phyloP scores from a whole-genome alignment of 2,329 filamentous ascomycete species.

The Fusarium sp. region DNA sequence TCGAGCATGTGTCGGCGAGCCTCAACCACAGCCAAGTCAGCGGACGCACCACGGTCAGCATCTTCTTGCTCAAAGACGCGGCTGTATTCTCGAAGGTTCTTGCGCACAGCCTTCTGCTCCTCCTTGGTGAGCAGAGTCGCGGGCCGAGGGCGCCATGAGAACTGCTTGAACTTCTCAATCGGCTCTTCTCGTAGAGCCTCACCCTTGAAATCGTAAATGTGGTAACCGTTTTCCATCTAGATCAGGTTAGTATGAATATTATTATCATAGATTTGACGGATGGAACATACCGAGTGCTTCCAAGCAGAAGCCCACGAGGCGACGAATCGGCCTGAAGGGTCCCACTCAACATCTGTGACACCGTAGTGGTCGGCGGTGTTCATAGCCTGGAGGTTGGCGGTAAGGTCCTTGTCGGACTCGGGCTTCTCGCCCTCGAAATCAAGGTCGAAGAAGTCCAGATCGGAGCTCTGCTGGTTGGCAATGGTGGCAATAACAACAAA shows the following conservation, averaged over 20 bases:
- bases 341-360: constrained; percentile 98
- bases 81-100: constrained; percentile 97
- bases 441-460: constrained; percentile 97
- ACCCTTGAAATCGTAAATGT: constrained; percentile 96
- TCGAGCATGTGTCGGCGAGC: constrained; percentile 81
- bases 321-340: constrained; percentile 93
- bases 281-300: constrained; percentile 85
- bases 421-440: constrained; percentile 98
- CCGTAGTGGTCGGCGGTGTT: constrained; percentile 95
- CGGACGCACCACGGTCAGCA: constrained; percentile 89
- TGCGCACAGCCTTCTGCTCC: constrained; percentile 97
- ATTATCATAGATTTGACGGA: constrained; percentile 23
- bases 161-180: constrained; percentile 98
- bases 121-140: constrained; percentile 93
- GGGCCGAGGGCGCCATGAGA: constrained; percentile 92
- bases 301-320: constrained; percentile 93
- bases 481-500: constrained; percentile 96
- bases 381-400: constrained; percentile 95
- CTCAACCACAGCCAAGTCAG: constrained; percentile 94
- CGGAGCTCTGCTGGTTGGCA: constrained; percentile 90
- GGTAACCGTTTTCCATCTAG: constrained; percentile 99
- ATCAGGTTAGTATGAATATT: constrained; percentile 15
- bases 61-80: constrained; percentile 96
- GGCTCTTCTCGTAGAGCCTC: constrained; percentile 88
- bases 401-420: constrained; percentile 91